Percentiles rank a stretch among this genome's conserved stretches.
Evolutionary conservation across 2,329 filamentous ascomycete genomes (phyloP).

Genomic region (Alternaria gansuensis): DNA sequence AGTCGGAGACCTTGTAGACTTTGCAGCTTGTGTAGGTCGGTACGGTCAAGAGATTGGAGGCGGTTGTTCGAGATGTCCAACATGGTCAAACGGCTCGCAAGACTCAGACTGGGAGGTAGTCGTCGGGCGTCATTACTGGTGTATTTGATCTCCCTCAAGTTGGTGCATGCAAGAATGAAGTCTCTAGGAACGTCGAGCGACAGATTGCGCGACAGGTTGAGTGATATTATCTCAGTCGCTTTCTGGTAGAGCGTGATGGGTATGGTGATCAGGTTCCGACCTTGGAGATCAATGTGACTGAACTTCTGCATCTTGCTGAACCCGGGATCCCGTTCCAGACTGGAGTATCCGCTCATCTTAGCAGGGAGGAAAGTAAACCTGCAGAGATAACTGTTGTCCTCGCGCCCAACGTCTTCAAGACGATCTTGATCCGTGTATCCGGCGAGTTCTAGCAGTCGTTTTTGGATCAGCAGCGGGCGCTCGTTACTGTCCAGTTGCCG

Average conservation of each 20-base stretch:
- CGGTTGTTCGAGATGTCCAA: constrained; percentile 96
- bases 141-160: constrained; percentile 93
- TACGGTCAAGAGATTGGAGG: constrained; percentile 85
- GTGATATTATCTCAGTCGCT: constrained; percentile 88
- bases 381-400: constrained; percentile 97
- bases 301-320: constrained; percentile 87
- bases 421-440: constrained; percentile 88
- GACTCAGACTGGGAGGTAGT: constrained; percentile 81
- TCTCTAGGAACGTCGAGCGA: constrained; percentile 93
- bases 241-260: constrained; percentile 93
- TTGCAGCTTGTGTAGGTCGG: constrained; percentile 77
- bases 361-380: constrained; percentile 94
- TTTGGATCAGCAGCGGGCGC: constrained; percentile 89
- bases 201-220: constrained; percentile 92
- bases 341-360: constrained; percentile 80
- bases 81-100: constrained; percentile 83
- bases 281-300: constrained; percentile 90
- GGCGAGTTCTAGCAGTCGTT: constrained; percentile 86
- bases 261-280: constrained; percentile 90
- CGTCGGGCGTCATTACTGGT: constrained; percentile 91
- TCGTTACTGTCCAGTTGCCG: constrained; percentile 81
- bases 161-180: constrained; percentile 92
- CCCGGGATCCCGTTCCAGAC: constrained; percentile 77
- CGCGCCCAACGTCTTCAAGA: constrained; percentile 91
- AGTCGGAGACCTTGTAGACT: constrained; percentile 88